Base-by-base conservation (phyloP, 768 basidiomycete genomes). In the Kwoniella mangroviensis region DNA sequence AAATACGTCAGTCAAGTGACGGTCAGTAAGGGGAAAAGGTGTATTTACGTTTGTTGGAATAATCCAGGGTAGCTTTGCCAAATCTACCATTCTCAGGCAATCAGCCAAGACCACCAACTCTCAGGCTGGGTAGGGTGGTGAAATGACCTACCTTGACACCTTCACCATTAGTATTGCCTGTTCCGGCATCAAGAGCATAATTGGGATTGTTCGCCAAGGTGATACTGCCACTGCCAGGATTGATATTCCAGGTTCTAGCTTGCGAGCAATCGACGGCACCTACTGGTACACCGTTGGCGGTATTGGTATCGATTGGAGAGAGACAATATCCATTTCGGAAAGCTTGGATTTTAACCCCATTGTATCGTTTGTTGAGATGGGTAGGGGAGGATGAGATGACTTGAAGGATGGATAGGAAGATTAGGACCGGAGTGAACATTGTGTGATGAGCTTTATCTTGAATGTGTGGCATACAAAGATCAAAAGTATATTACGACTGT, bases 171-270 rank as follows among this genome's bases (percentile, higher is more conserved):
- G 43, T 21, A 12, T 43, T 54, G 28, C 59, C 49, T 21, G 62
- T 51, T 10, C 71, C 71, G n/a, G 67, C 66, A 49, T 73, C 72
- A 5, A 69, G 40, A 51, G 64, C 68, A n/a, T 11, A 67, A n/a
- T 62, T 26, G 17, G 51, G 49, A 22, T 51, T 62, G 13, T 15
- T 51, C 15, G 28, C n/a, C 4, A 67, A 28, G 51, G 56, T 34
- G 22, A 63, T 40, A 57, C 54, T 57, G 3, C 68, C 68, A 26
- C 54, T 59, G 9, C 72, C 72, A 4, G 64, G 68, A 54, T 58
- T 64, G 68, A 73, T 73, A 61, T 73, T 65, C 72, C 72, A 73
- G 40, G 51, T 54, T 43, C 51, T 63, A 3, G 72, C 65, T 9
- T 42, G 19, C 28, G 53, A 13, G 41, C 72, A 73, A 15, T 63